Base-by-base conservation (phyloP, 768 basidiomycete species). In the Fibroporia radiculosa region DNA sequence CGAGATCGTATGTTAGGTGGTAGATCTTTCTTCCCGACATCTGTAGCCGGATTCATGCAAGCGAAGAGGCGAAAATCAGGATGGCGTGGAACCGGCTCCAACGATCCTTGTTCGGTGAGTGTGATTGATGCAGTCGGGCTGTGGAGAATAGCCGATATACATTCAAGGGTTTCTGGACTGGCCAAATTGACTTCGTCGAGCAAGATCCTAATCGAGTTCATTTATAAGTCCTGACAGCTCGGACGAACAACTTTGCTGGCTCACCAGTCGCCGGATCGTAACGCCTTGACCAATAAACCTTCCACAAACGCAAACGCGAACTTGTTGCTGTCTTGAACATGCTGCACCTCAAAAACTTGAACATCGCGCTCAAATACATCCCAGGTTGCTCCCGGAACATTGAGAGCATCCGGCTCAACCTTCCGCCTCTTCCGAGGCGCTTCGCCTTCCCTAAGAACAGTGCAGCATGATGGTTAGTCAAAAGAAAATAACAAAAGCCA, bases 31-130 rank as follows among this genome's bases (percentile, higher is more conserved):
- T 98, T 99, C 26, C 96, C 96, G 12, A 97, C 87, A 55, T 99
- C 96, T 3, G 93, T 99, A 0, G 96, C 96, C 4, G 96, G 96
- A 59, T 99, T 99, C 96, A 99, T 99, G 62, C 96, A 99, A 3
- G 93, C 93, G 57, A 98, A 98, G 4, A 98, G 72, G 16, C 95
- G 86, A 69, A 99, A 99, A 56, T 95, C 84, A 14, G 91, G 81
- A 61, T 99, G 96, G 0, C 96, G 84, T 39, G 84, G 82, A 23
- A 98, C 74, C 1, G 88, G 85, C 54, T 93, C 89, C 43, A 97
- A 65, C 8, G 90, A 84, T 1, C 93, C 95, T 60, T 93, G 81
- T 59, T 98, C 96, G 0, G 92, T 92, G 45, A 99, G 69, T 0
- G 92, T 89, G 53, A 99, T 84, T 1, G 95, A 98, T 0, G 90